Evolutionary conservation across 2,329 filamentous ascomycete genomes (phyloP), one percentile per base, ranked within the genome.

Genomic region (Xenoacremonium recifei): DNA sequence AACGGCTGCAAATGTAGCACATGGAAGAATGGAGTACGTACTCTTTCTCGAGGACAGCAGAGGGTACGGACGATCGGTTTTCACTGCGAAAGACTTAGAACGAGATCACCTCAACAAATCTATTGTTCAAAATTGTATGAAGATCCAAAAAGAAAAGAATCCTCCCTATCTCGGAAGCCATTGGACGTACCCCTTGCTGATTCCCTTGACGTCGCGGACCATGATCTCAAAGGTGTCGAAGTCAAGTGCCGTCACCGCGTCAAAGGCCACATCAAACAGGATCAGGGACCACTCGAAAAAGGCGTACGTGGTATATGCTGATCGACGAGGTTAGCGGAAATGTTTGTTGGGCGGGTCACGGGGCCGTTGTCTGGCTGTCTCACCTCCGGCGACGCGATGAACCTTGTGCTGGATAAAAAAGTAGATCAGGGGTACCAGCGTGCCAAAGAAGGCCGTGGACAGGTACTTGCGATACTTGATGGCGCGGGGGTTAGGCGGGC

Each of bases 391-490:
- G 48, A 97, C 82, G 45, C 85, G 89, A 65, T 99, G 90, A 39
- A 99, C 88, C 69, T 99, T 99, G 75, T 99, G 93, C 66, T 96
- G 93, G 51, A 99, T 95, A 64, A 96, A 99, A 65, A 90, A 99
- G 72, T 96, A 97, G 16, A 97, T 79, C 63, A 99, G 72, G 21
- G 91, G 91, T 35, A 96, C 77, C 21, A 99, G 76, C 4, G 90
- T 95, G 39, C 85, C 89, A 60, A 97, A 99, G 71, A 99, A 99
- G 30, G 84, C 76, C 21, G 79, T 74, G 4, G 87, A 89, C 40
- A 97, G 71, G 51, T 86, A 82, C 70, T 96, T 97, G 55, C 93
- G 80, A 66, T 95, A 96, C 68, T 86, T 90, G 62, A 96, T 77
- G 6, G 93, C 89, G 48, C 73, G 80, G 11, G 84, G 77, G 63